Percentiles rank a stretch among this genome's conserved stretches.
These are phyloP conservation scores for Pichia sp. DNA, from an alignment of 1,139 yeast species.

Conservation along the genomic window DNA sequence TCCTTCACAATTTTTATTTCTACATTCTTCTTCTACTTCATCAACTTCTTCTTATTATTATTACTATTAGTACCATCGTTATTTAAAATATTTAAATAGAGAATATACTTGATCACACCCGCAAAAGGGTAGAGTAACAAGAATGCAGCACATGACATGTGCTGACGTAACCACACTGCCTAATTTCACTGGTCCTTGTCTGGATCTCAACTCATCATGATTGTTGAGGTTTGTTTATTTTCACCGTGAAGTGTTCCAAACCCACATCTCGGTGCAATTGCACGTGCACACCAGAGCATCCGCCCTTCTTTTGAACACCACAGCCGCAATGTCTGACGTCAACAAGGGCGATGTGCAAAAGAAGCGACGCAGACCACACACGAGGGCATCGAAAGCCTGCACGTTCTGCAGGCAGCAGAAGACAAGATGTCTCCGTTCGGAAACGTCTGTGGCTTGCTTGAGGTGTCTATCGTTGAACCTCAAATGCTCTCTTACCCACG, in stretches of 20 bases:
- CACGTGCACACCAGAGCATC: too few species aligned
- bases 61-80: not conserved
- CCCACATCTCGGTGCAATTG: not conserved
- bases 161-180: not conserved
- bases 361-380: conserved; percentile 26
- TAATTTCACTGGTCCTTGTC: too few species aligned
- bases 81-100: not conserved
- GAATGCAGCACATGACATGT: too few species aligned
- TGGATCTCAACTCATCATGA: too few species aligned
- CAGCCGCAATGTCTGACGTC: conserved; percentile 12
- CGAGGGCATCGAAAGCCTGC: conserved; percentile 57
- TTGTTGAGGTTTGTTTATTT: too few species aligned
- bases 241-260: not conserved
- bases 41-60: not conserved
- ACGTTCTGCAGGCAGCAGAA: conserved; percentile 57
- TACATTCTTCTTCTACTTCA: conserved; percentile 1
- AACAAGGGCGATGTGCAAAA: conserved; percentile 9
- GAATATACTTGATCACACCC: not conserved
- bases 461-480: conserved; percentile 51
- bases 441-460: conserved; percentile 44
- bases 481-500: conserved; percentile 47
- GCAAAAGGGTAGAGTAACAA: not conserved
- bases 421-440: conserved; percentile 57
- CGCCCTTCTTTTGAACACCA: not conserved
- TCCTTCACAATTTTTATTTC: conserved; percentile 3